Evolutionary conservation across 2,329 filamentous ascomycete genomes (phyloP).

Genomic region (Gyromitra esculenta): DNA sequence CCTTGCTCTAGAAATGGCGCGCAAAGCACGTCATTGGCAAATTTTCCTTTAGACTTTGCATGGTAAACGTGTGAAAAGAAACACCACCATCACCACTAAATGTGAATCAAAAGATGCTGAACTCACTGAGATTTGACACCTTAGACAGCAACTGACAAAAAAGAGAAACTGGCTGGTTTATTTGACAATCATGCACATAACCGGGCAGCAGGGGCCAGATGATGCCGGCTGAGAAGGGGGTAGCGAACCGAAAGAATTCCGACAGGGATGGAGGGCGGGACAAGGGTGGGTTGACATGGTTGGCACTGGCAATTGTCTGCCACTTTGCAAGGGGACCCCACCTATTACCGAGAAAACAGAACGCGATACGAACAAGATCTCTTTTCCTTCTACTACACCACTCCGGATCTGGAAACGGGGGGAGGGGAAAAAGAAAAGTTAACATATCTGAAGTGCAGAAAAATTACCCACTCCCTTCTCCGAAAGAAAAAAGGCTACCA

Average conservation of each 20-base stretch:
- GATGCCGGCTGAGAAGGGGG: constrained; percentile 52
- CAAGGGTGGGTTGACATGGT: constrained; percentile 52
- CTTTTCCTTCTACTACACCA: constrained; percentile 47
- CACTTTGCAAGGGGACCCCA: constrained; percentile 47
- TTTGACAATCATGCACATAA: constrained; percentile 53
- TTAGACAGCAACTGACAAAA: constrained; percentile 34
- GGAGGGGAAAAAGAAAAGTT: constrained; percentile 40
- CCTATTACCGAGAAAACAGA: constrained; percentile 52
- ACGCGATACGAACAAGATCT: constrained; percentile 52
- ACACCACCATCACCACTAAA: constrained; percentile 31
- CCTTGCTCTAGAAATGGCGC: constrained; percentile 46
- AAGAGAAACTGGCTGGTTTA: constrained; percentile 37
- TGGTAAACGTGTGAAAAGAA: constrained; percentile 49
- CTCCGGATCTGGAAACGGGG: constrained; percentile 45
- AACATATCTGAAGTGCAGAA: constrained; percentile 48
- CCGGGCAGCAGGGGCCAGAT: constrained; percentile 54
- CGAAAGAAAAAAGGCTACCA: constrained; percentile 42
- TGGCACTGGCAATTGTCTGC: constrained; percentile 53
- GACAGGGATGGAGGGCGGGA: constrained; percentile 51
- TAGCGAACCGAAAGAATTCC: constrained; percentile 52
- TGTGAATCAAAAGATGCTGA: constrained; percentile 49
- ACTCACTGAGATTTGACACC: constrained; percentile 47
- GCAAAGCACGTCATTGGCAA: constrained; percentile 51
- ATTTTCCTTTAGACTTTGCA: constrained; percentile 47
- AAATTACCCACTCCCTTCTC: constrained; percentile 24